Evolutionary conservation across 305 asterid genomes (phyloP).

Genomic region (Fraxinus velutina): DNA sequence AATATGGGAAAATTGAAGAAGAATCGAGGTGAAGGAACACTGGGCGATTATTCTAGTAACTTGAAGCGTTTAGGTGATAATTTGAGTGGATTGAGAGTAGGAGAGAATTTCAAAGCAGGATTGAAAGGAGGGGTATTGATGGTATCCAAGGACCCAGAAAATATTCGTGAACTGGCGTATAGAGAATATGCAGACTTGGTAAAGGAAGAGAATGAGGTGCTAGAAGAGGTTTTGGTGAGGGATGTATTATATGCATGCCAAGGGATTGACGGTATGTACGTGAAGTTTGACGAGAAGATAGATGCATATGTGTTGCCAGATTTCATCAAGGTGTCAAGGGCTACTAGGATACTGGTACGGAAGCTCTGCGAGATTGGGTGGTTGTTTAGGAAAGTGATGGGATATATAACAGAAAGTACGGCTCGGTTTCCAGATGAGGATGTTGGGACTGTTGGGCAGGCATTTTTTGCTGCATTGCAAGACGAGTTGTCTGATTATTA

Average conservation of each 20-base stretch:
- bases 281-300: slow-evolving; percentile 62
- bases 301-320: slow-evolving; percentile 74
- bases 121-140: slow-evolving; percentile 74
- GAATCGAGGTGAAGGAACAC: slow-evolving; percentile 24
- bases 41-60: slow-evolving; percentile 22
- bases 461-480: slow-evolving; percentile 94
- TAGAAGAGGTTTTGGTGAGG: slow-evolving; percentile 82
- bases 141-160: slow-evolving; percentile 76
- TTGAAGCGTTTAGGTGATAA: slow-evolving; percentile 33
- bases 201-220: slow-evolving; percentile 82
- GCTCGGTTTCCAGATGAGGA: slow-evolving; percentile 73
- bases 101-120: slow-evolving; percentile 47
- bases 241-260: slow-evolving; percentile 93
- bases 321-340: slow-evolving; percentile 58
- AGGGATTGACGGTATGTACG: slow-evolving; percentile 83
- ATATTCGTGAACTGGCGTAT: slow-evolving; percentile 76
- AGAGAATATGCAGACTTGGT: slow-evolving; percentile 60
- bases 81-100: slow-evolving; percentile 37
- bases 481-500: slow-evolving; percentile 87
- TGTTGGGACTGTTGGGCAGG: slow-evolving; percentile 96
- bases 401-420: slow-evolving; percentile 63
- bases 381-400: slow-evolving; percentile 88
- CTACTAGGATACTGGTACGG: slow-evolving; percentile 62
- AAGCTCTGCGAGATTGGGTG: slow-evolving; percentile 94
- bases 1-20: slow-evolving; percentile 26